phyloP scores from a whole-genome alignment of 441 rosid genomes.

The Biscutella laevigata region DNA sequence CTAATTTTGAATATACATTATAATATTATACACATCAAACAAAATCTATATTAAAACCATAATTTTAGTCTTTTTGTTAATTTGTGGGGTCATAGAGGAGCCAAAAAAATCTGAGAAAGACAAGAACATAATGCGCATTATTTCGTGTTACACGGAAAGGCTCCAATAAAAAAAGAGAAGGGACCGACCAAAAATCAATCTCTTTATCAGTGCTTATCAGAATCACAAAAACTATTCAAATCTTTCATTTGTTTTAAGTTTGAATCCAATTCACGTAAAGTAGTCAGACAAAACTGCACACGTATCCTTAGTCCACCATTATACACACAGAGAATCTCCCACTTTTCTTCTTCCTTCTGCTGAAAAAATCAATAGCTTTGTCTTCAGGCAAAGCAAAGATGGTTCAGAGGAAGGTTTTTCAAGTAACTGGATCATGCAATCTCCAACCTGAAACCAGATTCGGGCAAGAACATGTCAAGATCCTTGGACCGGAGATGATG shows the following conservation, averaged over 20 bases:
- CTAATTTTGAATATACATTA: too few species aligned
- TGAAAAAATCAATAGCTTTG: constrained; percentile 24
- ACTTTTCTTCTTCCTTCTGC: constrained; percentile 16
- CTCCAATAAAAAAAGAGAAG: constrained; percentile 9
- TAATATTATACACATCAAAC: too few species aligned
- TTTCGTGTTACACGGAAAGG: constrained; percentile 18
- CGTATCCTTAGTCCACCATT: constrained; percentile 13
- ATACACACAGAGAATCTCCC: neutral
- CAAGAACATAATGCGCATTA: constrained; percentile 20
- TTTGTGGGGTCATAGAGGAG: constrained; percentile 19
- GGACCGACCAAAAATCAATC: constrained; percentile 12
- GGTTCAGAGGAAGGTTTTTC: constrained; percentile 87
- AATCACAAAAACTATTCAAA: constrained; percentile 23
- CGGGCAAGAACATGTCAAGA: constrained; percentile 40
- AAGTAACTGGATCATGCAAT: too few species aligned
- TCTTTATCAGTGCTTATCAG: constrained; percentile 21
- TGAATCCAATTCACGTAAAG: constrained; percentile 17
- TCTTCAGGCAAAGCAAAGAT: constrained; percentile 39
- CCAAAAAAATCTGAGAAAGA: constrained; percentile 4
- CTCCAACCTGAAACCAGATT: constrained; percentile 41
- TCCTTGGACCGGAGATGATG: constrained; percentile 54
- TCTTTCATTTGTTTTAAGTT: constrained; percentile 15
- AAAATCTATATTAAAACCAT: too few species aligned
- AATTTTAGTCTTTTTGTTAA: too few species aligned
- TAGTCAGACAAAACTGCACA: constrained; percentile 24